Base-by-base conservation (phyloP, 2,329 filamentous ascomycete species). In the Aspergillus puulaauensis region DNA sequence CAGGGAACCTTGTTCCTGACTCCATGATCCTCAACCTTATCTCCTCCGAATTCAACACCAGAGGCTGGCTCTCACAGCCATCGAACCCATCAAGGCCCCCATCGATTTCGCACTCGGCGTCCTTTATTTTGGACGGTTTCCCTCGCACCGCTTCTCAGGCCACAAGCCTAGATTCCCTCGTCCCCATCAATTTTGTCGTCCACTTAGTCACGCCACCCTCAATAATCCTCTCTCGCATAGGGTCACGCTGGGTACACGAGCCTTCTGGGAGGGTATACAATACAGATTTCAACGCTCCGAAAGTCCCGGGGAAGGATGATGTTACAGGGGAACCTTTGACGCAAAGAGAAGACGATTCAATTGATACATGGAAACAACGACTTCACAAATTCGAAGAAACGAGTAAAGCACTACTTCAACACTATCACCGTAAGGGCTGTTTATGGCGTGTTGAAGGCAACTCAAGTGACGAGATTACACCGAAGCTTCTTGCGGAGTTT, bases 41-140 rank as follows among this genome's bases (percentile, higher is more conserved):
- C 70, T 89, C 91, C 63, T 90, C 92, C 75, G 92, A 97, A 76
- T 86, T 98, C 63, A 88, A 86, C 61, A 88, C 85, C 41, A 90
- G 91, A 61, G 91, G 92, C 64, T 98, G 93, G 93, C 83, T 97
- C 58, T 80, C 80, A 31, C 70, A 71, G 11, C 54, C 65, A 21
- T 75, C 56, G 12, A 37, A 39, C 37, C n/a, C 19, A 46, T 23
- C 33, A 70, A 70, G 58, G 8, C 27, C 27, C 67, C 72, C 60
- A 59, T 72, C 87, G 49, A 83, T 95, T 43, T 83, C 89, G 61
- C 90, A 92, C 0, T 80, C 86, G 1, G 91, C 92, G 8, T 96
- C 92, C 1, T 98, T 97, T 74, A 90, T 99, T 63, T 88, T 99
- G 53, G 95, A 99, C 73, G 95, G 95, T 15, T 99, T 98, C 75